These are phyloP conservation scores for Umbelopsis sp. DNA, from an alignment of 192 early-diverging fungal species.

Conservation along the genomic window DNA sequence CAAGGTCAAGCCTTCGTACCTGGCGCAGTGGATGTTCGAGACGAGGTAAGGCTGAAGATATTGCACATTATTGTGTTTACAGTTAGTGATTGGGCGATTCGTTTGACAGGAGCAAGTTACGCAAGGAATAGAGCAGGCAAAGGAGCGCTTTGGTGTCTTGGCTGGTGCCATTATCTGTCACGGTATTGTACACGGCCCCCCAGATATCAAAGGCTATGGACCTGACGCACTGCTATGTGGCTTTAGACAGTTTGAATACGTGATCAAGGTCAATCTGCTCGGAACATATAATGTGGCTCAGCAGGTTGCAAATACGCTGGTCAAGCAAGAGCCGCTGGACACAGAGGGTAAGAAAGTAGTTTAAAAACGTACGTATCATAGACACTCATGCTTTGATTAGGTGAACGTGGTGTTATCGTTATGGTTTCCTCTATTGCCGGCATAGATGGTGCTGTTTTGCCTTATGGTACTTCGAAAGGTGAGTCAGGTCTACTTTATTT, in stretches of 20 bases:
- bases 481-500: not conserved
- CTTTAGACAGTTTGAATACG: constrained; percentile 26
- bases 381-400: not conserved
- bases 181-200: constrained; percentile 19
- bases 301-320: constrained; percentile 20
- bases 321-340: constrained; percentile 19
- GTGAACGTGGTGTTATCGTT: constrained; percentile 34
- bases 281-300: constrained; percentile 37
- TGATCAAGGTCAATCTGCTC: constrained; percentile 29
- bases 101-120: constrained; percentile 21
- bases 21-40: constrained; percentile 25
- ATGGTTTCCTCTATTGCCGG: constrained; percentile 35
- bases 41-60: constrained; percentile 9
- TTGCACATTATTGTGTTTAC: no score
- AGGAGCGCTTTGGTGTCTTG: constrained; percentile 1
- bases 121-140: constrained; percentile 11
- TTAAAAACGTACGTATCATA: not conserved
- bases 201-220: constrained; percentile 24
- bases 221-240: constrained; percentile 21
- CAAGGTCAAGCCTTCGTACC: constrained; percentile 14
- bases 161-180: constrained; percentile 31
- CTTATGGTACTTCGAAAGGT: constrained; percentile 42
- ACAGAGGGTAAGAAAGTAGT: constrained; percentile 23
- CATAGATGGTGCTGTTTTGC: constrained; percentile 29
- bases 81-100: not conserved